Percentiles rank a stretch among this genome's conserved stretches.
These are phyloP conservation scores for Setaria italica DNA, from an alignment of 202 grass and related monocot species.

Conservation along the genomic window DNA sequence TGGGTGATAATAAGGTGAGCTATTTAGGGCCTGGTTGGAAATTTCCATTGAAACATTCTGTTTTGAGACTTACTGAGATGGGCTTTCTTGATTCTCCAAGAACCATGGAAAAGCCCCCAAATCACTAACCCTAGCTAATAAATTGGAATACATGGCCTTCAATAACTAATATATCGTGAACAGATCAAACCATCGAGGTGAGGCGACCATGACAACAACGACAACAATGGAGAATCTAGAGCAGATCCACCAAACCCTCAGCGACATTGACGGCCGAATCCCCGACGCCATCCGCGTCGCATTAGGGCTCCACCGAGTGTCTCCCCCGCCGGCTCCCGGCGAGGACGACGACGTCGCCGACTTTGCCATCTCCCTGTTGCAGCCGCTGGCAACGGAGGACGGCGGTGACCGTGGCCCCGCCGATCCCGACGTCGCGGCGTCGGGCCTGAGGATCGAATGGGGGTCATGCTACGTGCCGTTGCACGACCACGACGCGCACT, in stretches of 20 bases:
- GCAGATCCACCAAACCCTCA: constrained; percentile 3
- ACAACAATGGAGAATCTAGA: neutral
- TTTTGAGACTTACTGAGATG: no score
- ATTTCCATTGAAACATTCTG: no score
- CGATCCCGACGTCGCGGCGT: no score
- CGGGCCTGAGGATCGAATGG: neutral
- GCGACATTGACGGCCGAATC: no score
- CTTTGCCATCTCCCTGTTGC: neutral
- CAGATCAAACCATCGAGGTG: neutral
- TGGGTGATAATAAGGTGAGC: no score
- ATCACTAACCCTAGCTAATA: no score
- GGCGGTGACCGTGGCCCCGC: no score
- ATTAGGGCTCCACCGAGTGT: neutral
- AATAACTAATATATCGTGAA: no score
- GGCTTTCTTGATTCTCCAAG: no score
- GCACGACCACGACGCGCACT: constrained; percentile 48
- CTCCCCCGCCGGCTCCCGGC: neutral
- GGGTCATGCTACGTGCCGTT: constrained; percentile 25
- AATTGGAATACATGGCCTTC: no score
- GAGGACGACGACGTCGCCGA: neutral
- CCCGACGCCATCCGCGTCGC: constrained; percentile 8
- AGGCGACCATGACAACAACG: neutral
- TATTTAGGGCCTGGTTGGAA: no score
- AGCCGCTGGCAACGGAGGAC: neutral
- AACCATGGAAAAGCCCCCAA: no score